A percentile compares a stretch with the other conserved stretches of the same genome.
These are phyloP conservation scores for Aspergillus sp. DNA, from an alignment of 2,329 filamentous ascomycete species.

Conservation along the genomic window DNA sequence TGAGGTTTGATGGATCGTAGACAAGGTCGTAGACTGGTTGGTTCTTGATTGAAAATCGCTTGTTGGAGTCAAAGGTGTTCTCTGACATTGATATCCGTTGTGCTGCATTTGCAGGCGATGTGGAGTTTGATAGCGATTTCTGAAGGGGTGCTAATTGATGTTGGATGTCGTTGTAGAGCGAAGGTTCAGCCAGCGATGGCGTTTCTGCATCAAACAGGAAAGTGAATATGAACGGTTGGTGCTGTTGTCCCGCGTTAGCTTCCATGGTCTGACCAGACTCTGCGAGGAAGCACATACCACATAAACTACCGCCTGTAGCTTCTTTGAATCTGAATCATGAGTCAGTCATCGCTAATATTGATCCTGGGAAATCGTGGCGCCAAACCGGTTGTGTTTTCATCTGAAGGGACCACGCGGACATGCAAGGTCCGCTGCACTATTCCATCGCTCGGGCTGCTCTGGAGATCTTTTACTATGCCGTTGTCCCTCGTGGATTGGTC, in stretches of 20 bases:
- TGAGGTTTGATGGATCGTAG: conserved; percentile 55
- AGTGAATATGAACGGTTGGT: conserved; percentile 49
- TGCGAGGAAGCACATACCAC: conserved; percentile 24
- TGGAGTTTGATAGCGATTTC: conserved; percentile 42
- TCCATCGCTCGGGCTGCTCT: conserved; percentile 19
- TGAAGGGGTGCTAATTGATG: conserved; percentile 46
- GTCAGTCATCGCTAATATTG: not conserved
- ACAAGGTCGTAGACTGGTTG: conserved; percentile 55
- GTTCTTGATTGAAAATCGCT: conserved; percentile 23
- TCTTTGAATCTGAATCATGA: conserved; percentile 8
- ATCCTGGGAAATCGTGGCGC: not conserved
- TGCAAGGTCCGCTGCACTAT: conserved; percentile 34
- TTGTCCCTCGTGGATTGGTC: conserved; percentile 24
- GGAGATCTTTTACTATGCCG: conserved; percentile 13
- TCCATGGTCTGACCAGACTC: not conserved
- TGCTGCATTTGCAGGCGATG: conserved; percentile 38
- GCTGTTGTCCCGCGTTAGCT: conserved; percentile 18
- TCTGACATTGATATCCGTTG: conserved; percentile 31
- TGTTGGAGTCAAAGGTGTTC: conserved; percentile 28
- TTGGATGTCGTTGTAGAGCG: conserved; percentile 45
- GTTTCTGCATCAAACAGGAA: conserved; percentile 45
- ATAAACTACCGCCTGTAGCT: conserved; percentile 39
- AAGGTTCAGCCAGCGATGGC: conserved; percentile 34
- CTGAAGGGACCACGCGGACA: conserved; percentile 21
- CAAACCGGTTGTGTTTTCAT: conserved; percentile 14